These are phyloP conservation scores for Botrytis sinoallii DNA, from an alignment of 2,329 filamentous ascomycete species.

Conservation along the genomic window DNA sequence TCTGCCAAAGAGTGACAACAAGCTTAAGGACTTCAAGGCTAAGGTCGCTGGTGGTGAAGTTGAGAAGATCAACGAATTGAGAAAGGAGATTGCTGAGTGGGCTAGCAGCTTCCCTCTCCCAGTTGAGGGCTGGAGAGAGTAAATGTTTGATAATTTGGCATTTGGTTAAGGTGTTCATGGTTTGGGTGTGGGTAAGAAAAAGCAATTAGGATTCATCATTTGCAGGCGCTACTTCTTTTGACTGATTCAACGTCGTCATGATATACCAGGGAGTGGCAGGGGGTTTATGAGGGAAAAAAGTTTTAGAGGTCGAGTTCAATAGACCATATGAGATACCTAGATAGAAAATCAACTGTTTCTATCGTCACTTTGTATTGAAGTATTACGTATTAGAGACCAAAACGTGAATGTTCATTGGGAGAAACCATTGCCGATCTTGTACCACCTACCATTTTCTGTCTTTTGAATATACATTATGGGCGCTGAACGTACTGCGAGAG, in stretches of 20 bases:
- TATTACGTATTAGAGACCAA: neutral
- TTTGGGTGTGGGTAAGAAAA: slow-evolving; percentile 20
- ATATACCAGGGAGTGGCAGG: slow-evolving; percentile 21
- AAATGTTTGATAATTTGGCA: slow-evolving; percentile 22
- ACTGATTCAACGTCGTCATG: slow-evolving; percentile 34
- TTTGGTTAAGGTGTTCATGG: slow-evolving; percentile 25
- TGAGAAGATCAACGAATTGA: slow-evolving; percentile 76
- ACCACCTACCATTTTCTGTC: neutral
- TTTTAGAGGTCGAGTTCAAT: slow-evolving; percentile 14
- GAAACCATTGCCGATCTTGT: too few relatives aligned
- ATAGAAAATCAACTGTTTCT: slow-evolving; percentile 14
- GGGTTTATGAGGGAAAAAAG: slow-evolving; percentile 12
- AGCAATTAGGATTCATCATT: slow-evolving; percentile 23
- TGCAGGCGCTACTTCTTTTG: slow-evolving; percentile 25
- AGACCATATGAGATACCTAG: slow-evolving; percentile 12
- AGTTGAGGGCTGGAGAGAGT: slow-evolving; percentile 64
- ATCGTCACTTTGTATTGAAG: neutral
- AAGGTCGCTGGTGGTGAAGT: slow-evolving; percentile 79
- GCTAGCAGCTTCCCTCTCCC: slow-evolving; percentile 89
- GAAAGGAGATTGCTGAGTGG: slow-evolving; percentile 88
- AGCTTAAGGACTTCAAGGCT: slow-evolving; percentile 98
- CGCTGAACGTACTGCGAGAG: neutral
- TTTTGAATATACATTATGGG: neutral
- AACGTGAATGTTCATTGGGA: neutral
- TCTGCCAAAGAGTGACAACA: slow-evolving; percentile 96